Base-by-base conservation (phyloP, 2,329 filamentous ascomycete species). In the Xylaria sp. region DNA sequence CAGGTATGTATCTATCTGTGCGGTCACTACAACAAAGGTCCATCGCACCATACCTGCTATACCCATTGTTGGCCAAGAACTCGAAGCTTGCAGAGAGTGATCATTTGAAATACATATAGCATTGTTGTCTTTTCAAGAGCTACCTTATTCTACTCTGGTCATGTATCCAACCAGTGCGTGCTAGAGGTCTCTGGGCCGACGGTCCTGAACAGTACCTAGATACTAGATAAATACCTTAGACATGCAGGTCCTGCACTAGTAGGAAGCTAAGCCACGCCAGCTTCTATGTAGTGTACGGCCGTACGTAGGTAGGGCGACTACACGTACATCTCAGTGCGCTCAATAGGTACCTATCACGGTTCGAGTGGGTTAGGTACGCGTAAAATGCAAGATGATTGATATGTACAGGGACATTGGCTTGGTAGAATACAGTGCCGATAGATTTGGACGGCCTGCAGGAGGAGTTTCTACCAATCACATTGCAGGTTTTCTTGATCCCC, bases 201-300 rank as follows among this genome's bases (percentile, higher is more conserved):
- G 15, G 17, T 17, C 36, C 13, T 13, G 15, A 17, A 6, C 17
- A n/a, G 33, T 15, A 36, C 17, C 15, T 27, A 54, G 51, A n/a
- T 22, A 38, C 27, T 17, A n/a, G 27, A n/a, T 17, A 13, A n/a
- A 17, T 25, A 42, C 20, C 42, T 44, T 49, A 36, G n/a, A n/a
- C 27, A 13, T 38, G 44, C 42, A 49, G 11, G 42, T 47, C 49
- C 49, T 51, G 15, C 45, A 44, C 15, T 38, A 58, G 55, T 38
- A 58, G 55, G 10, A 47, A 29, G 42, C 56, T 59, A 59, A 59
- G 56, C 56, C 56, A 59, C 56, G 29, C 36, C 44, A 31, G 56
- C 29, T 59, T 49, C 29, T 36, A 20, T 2, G 17, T 36, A 36
- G 25, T 53, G 49, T 10, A n/a, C n/a, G n/a, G n/a, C n/a, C n/a